Base-by-base conservation (phyloP, 257 asterid genomes). In the Petunia secreta region DNA sequence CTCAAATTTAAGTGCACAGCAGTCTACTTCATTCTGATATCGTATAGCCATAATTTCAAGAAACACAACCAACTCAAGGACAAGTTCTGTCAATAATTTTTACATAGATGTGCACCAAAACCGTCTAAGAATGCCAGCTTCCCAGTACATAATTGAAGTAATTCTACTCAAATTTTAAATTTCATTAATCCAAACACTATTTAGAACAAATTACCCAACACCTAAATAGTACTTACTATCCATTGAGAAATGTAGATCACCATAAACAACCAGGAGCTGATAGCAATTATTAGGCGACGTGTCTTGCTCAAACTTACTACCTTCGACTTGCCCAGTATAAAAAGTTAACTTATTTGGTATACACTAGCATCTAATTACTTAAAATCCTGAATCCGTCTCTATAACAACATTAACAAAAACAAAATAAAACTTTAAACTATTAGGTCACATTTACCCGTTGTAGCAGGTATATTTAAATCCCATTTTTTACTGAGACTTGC, bases 141-240 rank as follows among this genome's bases (percentile, higher is more conserved):
- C 41, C 58, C 25, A 1, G 16, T 44, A 69, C 41, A 44, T 44
- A 69, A 69, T 9, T 69, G 37, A 69, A 46, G 16, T 46, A 46
- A 69, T 46, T 69, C 76, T 44, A 46, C 44, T 46, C 76, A 69
- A 69, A 9, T 44, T 69, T 44, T 69, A 69, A 40, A 46, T 48
- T 48, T 71, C 25, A 71, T 34, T 34, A 6, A 1, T 52, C 57
- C 13, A 10, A 10, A 52, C 57, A 52, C 9, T 52, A 15, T 4
- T 8, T 9, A 52, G 11, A 52, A 52, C 57, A 52, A 52, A 52
- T 52, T 52, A 52, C 57, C 15, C 57, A 52, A 52, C 57, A 52
- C 15, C 57, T 52, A 52, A 11, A 52, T 15, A 52, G 11, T 52
- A 52, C 3, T 10, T 52, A 52, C 3, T 10, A 52, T 2, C 57